Conservation (phyloP, 495 filamentous ascomycete species). For the Cercophora newfieldiana region DNA sequence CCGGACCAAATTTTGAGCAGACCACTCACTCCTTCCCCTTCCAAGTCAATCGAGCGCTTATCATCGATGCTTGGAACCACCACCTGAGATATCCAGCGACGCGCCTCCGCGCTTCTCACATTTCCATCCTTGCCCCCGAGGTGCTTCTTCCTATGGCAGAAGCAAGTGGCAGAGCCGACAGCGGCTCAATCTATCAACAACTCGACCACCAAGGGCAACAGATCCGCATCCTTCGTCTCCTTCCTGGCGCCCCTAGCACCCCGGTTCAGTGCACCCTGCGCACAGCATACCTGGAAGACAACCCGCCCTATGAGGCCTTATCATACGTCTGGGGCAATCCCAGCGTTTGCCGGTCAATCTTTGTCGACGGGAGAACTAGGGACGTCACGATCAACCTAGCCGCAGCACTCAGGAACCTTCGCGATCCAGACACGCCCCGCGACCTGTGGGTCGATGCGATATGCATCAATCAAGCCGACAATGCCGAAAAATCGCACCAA, state of each 20-base stretch:
- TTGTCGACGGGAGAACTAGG: background rate
- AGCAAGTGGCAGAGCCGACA: background rate
- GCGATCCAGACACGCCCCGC: background rate
- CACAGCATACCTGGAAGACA: background rate
- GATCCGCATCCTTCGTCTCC: background rate
- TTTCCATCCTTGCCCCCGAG: background rate
- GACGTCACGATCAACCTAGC: background rate
- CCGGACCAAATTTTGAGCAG: too few species aligned
- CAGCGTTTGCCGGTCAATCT: background rate
- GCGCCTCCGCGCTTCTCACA: too few species aligned
- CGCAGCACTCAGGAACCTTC: background rate
- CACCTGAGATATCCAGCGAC: too few species aligned
- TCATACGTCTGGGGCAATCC: background rate
- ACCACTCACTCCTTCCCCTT: too few species aligned
- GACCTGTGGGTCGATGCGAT: background rate
- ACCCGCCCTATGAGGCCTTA: background rate
- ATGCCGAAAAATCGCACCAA: background rate
- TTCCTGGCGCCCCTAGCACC: background rate
- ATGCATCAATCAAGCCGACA: background rate
- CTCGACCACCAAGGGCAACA: background rate
- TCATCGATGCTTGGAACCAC: too few species aligned
- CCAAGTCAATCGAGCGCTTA: too few species aligned
- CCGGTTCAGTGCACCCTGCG: background rate
- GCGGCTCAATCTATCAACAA: background rate
- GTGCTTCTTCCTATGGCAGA: background rate